Base-by-base conservation (phyloP, 108 stramenopile species). In the Stephanodiscus minutulus region DNA sequence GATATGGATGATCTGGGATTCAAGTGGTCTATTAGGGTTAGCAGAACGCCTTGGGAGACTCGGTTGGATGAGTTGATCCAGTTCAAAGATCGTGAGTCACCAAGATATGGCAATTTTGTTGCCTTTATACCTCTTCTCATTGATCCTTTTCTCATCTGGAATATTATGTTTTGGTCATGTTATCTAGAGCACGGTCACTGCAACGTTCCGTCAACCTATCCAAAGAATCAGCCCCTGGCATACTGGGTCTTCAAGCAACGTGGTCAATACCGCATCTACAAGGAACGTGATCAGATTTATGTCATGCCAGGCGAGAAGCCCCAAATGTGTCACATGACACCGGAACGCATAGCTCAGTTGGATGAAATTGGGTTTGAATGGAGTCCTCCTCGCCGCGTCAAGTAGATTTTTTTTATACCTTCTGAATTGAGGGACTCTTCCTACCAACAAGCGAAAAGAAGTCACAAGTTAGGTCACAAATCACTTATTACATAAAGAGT, bases 351-450 rank as follows among this genome's bases (percentile, higher is more conserved):
- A 62, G 63, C 49, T 21, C 69, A 79, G 36, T 55, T 88, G 33
- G 79, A 88, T 24, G 74, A 56, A 0, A 24, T 88, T 18, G 88
- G 81, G 13, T 88, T 88, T 64, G 77, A 68, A 13, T 88, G 85
- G 84, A 74, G 66, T 31, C 77, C 77, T 61, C 44, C 77, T 52
- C 77, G 77, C 24, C 68, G 68, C 20, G 55, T 53, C 28, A 76
- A 69, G 75, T 58, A 50, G 55, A 18, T 48, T 5, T 33, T 4
- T 17, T 2, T 4, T 4, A 9, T 28, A n/a, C 18, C 20, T 31
- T 4, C 0, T 29, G 28, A 56, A 24, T 33, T n/a, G 12, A 17
- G 1, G 8, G 3, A 15, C 2, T 55, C 25, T 55, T 28, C 28
- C 27, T 28, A 55, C 54, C 25, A 28, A 28, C 21, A 25, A 48